Evolutionary conservation across 108 stramenopile genomes (phyloP).

Genomic region (Epipyxis sp.): DNA sequence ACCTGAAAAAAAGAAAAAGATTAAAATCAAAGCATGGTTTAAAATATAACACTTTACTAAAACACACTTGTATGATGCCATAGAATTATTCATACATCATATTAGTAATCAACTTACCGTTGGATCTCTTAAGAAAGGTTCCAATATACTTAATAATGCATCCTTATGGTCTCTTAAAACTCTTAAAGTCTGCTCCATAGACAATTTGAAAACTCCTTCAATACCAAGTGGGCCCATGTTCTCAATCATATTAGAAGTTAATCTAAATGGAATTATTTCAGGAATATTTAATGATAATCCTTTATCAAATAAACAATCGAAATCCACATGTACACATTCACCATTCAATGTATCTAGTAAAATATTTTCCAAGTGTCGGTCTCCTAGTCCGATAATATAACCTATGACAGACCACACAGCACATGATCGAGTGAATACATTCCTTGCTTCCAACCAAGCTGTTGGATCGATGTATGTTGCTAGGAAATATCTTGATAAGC

Average conservation of each 20-base stretch:
- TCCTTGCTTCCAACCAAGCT: slow-evolving; percentile 93
- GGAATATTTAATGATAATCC: slow-evolving; percentile 79
- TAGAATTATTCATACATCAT: too few relatives aligned
- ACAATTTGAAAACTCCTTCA: slow-evolving; percentile 78
- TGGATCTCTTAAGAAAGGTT: slow-evolving; percentile 78
- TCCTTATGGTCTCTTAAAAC: slow-evolving; percentile 83
- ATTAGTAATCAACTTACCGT: too few relatives aligned
- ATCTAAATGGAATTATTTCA: slow-evolving; percentile 96
- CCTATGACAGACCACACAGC: slow-evolving; percentile 92
- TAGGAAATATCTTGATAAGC: slow-evolving; percentile 93
- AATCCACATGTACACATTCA: slow-evolving; percentile 96
- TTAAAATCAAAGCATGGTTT: neutral
- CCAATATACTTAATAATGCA: slow-evolving; percentile 88
- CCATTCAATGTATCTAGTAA: slow-evolving; percentile 84
- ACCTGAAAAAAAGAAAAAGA: neutral
- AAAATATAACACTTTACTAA: slow-evolving; percentile 35
- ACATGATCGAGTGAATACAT: slow-evolving; percentile 78
- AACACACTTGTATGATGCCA: slow-evolving; percentile 48
- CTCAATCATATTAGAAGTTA: slow-evolving; percentile 96
- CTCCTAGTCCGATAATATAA: slow-evolving; percentile 92
- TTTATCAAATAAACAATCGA: slow-evolving; percentile 96
- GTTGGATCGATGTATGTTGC: slow-evolving; percentile 84
- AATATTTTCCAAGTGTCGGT: slow-evolving; percentile 98
- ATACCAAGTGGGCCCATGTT: slow-evolving; percentile 82
- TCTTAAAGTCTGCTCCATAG: slow-evolving; percentile 71